Base-by-base conservation (phyloP, 805 yeast genomes). In the Maudiozyma bulderi region DNA sequence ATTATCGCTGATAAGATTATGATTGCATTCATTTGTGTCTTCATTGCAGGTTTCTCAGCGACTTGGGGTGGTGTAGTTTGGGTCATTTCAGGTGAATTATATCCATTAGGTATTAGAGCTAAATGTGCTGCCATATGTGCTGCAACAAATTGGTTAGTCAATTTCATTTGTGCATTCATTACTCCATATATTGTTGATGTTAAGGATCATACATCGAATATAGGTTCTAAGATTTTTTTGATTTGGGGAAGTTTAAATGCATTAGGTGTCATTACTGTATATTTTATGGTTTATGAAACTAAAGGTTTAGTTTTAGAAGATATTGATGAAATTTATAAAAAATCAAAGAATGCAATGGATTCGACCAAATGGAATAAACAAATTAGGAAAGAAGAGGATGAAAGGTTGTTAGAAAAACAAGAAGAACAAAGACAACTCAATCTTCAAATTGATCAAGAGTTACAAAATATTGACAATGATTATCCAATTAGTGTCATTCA, bases 21-120 rank as follows among this genome's bases (percentile, higher is more conserved):
- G 79, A 71, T 79, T 52, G 75, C 78, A 5, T 79, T 86, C 63
- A 80, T 84, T 29, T 85, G 91, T 61, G 52, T 76, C 1, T 86
- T 85, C 58, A 85, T 86, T 58, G 85, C 87, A 2, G 78, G 82
- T 47, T 86, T 83, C 65, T 89, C 93, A 1, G 73, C 86, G 7
- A 76, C 88, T 5, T 86, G 93, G 93, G 95, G 91, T 55, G 91
- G 91, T 10, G 76, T 78, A 34, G 81, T 77, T 14, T 86, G 93
- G 93, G 93, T 80, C 26, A 66, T 78, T 30, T 74, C 77, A 30
- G 81, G 82, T 46, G 84, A 80, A 64, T 73, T 84, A 44, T 86
- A 76, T 62, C 81, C 87, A 29, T 70, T 86, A 47, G 79, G 87
- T 44, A 79, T 85, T 32, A 75, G 95, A 60, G 88, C 86, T 54